A percentile compares a stretch with the other conserved stretches of the same genome.
These are phyloP conservation scores for Diaporthe sp. DNA, from an alignment of 2,329 filamentous ascomycete species.

Conservation along the genomic window DNA sequence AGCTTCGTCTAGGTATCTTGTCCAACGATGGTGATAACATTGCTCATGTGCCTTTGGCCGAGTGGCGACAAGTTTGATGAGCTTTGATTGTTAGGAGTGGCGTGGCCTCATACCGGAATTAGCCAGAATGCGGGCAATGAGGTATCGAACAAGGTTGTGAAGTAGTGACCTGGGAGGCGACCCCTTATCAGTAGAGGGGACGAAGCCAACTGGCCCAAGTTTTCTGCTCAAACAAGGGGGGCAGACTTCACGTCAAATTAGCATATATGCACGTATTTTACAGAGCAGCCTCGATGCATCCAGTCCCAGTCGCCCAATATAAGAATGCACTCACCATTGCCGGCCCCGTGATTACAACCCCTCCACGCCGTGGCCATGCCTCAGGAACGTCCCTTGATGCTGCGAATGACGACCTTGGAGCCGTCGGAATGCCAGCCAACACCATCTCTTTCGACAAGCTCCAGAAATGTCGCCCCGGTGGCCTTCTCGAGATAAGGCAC, in stretches of 20 bases:
- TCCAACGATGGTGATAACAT: not conserved
- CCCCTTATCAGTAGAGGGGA: not conserved
- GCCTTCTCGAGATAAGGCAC: slow-evolving; percentile 74
- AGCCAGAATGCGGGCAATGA: slow-evolving; percentile 13
- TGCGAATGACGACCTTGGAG: slow-evolving; percentile 79
- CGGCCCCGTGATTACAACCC: not conserved
- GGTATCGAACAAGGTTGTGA: not conserved
- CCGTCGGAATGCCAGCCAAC: slow-evolving; percentile 88
- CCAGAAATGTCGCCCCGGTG: slow-evolving; percentile 77
- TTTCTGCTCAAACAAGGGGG: not conserved
- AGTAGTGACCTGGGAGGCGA: not conserved
- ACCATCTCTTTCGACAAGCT: slow-evolving; percentile 72
- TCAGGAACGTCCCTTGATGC: slow-evolving; percentile 53
- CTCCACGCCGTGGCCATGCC: not conserved
- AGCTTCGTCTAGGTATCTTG: not conserved
- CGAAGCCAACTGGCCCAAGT: slow-evolving; percentile 3
- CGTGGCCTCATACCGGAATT: not conserved
- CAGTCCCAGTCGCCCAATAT: not conserved
- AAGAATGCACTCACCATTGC: slow-evolving; percentile 22
- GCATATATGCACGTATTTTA: slow-evolving; percentile 15
- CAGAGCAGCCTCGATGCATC: slow-evolving; percentile 2
- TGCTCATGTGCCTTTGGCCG: not conserved
- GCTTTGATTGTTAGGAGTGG: not conserved
- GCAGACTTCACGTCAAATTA: slow-evolving; percentile 7
- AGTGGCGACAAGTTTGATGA: slow-evolving; percentile 6